Base-by-base conservation (phyloP, 805 yeast genomes). In the Metschnikowia baotianmanensis region DNA sequence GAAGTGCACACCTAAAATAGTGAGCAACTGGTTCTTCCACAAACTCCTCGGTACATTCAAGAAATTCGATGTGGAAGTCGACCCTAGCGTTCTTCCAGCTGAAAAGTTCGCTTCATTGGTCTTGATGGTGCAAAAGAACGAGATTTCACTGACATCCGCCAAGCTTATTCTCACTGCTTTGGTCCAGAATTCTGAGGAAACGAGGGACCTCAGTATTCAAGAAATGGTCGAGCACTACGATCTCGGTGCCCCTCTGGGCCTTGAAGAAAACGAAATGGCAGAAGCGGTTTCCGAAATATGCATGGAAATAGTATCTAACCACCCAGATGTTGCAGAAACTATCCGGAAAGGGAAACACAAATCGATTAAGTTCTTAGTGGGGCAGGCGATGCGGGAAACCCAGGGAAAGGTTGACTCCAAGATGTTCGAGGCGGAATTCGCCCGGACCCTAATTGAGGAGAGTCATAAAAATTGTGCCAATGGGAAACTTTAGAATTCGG, bases 1-100 rank as follows among this genome's bases (percentile, higher is more conserved):
- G 8, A 46, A 60, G 9, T 46, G 58, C 7, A 48, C 56, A 12
- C 52, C 58, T 7, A 78, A 69, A 43, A 46, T 67, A 29, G 80
- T 79, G 2, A 78, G 81, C 21, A 86, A 84, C 56, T 91, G 96
- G 96, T 60, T 88, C 7, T 78, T 87, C 6, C 90, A 91, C 62
- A 90, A 87, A 48, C 64, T 88, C 29, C 55, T 87, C 13, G 96
- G 97, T 0, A 67, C 78, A 11, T 67, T 86, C 45, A 71, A 78
- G 6, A 80, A 78, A 54, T 67, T 77, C 6, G 66, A 72, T 18
- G 45, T 57, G 3, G 55, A 74, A 7, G 44, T 67, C 5, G 63
- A 65, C 32, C 45, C 59, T 9, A 9, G 41, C 0, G 17, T 50
- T 1, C 32, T 69, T 1, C 61, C 80, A 0, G 68, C 76, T 0